Evolutionary conservation across 257 asterid species (phyloP).

Genomic region (Solanum raphanifolium): DNA sequence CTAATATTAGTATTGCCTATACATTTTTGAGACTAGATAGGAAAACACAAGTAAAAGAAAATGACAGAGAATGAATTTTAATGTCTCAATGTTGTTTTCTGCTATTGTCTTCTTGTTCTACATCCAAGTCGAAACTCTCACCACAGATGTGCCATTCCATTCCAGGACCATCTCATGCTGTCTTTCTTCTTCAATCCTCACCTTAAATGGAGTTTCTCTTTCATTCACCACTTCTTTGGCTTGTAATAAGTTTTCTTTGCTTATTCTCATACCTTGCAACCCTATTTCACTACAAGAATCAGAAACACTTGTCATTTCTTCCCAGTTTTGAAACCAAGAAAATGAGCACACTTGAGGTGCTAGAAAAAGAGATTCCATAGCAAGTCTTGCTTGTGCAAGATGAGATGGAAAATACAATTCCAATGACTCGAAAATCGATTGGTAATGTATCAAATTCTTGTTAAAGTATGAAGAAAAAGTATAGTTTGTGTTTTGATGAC

Average conservation of each 20-base stretch:
- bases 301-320: slow-evolving; percentile 3
- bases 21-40: neutral
- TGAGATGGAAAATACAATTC: slow-evolving; percentile 49
- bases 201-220: slow-evolving; percentile 23
- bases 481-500: neutral
- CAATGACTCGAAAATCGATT: slow-evolving; percentile 45
- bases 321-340: slow-evolving; percentile 40
- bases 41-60: neutral
- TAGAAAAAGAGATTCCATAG: slow-evolving; percentile 49
- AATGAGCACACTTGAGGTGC: slow-evolving; percentile 37
- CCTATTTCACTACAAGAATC: neutral
- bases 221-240: slow-evolving; percentile 46
- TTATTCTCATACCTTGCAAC: slow-evolving; percentile 24
- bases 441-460: slow-evolving; percentile 28
- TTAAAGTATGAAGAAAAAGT: slow-evolving; percentile 34
- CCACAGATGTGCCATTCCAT: slow-evolving; percentile 51
- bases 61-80: neutral
- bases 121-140: slow-evolving; percentile 63
- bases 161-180: slow-evolving; percentile 47
- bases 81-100: neutral
- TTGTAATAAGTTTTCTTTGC: slow-evolving; percentile 40
- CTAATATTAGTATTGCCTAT: neutral
- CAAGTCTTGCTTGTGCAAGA: slow-evolving; percentile 56
- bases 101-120: slow-evolving; percentile 16
- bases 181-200: slow-evolving; percentile 15